Base-by-base conservation (phyloP, 257 asterid species). In the Ballota nigra region DNA sequence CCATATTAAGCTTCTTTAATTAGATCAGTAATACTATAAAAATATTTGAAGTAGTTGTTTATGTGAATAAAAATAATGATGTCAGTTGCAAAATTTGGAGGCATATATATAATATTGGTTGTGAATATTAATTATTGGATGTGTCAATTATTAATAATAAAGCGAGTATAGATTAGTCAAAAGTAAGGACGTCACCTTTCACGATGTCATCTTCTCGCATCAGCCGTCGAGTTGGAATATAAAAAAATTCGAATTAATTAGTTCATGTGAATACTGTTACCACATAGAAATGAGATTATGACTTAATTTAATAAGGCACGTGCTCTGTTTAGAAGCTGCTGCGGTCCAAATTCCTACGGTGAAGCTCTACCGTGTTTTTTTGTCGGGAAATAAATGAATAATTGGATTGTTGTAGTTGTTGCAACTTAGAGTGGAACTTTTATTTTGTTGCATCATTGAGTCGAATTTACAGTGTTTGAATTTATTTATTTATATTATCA, bases 321-420 rank as follows among this genome's bases (percentile, higher is more conserved):
- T 22, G 43, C 11, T n/a, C 33, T 40, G 13, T 16, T 24, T 10
- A 20, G 74, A 69, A 69, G 75, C 61, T 71, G 61, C 68, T 60
- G 34, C 51, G 75, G 60, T 60, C n/a, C n/a, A n/a, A n/a, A n/a
- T n/a, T n/a, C 38, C 4, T 43, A 12, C 6, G 36, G 4, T 15
- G 62, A 71, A 71, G 36, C 60, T 43, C 59, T 49, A 11, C n/a
- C 65, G 63, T 68, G n/a, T 0, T 40, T 11, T 1, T 40, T 40
- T 40, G 47, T 40, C 47, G 47, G 47, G 47, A 40, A 10, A 40
- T 40, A 40, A 40, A 40, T 40, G 10, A 10, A 3, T 40, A n/a
- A 10, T 40, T 40, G 47, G 1, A 40, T 40, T 40, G 10, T 40
- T 40, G 3, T 8, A 36, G 3, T 36, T 36, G 3, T 2, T 31